Conservation (phyloP, 2,329 filamentous ascomycete species). For the Neurospora sp. region DNA sequence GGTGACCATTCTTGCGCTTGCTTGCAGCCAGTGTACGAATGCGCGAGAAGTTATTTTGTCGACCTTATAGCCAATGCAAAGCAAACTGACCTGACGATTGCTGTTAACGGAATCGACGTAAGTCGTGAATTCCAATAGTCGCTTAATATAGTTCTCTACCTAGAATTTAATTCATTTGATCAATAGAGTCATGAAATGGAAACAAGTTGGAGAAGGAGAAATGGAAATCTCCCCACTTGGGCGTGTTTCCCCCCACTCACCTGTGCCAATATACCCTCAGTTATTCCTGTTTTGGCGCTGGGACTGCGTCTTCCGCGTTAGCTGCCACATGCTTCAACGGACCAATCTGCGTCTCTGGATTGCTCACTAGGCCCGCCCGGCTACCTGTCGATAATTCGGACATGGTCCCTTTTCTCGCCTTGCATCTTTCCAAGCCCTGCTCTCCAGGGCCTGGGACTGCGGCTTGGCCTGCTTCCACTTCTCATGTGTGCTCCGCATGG, state of each 20-base stretch:
- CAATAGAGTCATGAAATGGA: not conserved
- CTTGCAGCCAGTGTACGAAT: not conserved
- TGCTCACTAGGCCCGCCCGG: conserved; percentile 5
- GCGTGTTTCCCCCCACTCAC: not conserved
- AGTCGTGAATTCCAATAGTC: not conserved
- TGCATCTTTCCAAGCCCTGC: not conserved
- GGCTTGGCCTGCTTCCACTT: not conserved
- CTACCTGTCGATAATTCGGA: conserved; percentile 9
- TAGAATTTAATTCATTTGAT: not conserved
- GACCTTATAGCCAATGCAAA: not conserved
- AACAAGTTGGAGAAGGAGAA: not conserved
- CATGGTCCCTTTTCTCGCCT: conserved; percentile 1
- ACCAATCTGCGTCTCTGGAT: not conserved
- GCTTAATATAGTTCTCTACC: no score
- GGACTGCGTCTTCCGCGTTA: not conserved
- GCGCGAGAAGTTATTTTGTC: not conserved
- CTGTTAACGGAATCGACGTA: not conserved
- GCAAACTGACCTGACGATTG: not conserved
- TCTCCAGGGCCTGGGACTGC: conserved; percentile 3
- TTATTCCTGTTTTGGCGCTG: not conserved
- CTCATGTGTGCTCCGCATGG: conserved; percentile 13
- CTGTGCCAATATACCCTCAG: not conserved
- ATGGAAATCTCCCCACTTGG: not conserved
- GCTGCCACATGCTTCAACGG: not conserved
- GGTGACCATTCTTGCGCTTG: not conserved